A percentile compares a stretch with the other conserved stretches of the same genome.
These are phyloP conservation scores for Eragrostis nindensis DNA, from an alignment of 176 grass and related monocot genomes.

Conservation along the genomic window DNA sequence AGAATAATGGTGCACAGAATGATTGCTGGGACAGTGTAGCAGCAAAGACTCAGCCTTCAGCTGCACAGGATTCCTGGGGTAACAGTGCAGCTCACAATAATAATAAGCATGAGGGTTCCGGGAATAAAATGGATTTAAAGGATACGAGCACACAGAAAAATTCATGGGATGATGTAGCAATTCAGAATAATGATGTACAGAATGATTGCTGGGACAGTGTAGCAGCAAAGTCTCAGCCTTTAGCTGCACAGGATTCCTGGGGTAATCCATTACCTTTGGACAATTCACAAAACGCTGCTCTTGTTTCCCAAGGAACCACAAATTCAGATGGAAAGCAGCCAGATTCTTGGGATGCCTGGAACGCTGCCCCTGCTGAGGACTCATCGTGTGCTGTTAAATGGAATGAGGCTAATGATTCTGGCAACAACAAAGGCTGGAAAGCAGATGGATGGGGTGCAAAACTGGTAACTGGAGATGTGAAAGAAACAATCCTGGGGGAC, in stretches of 20 bases:
- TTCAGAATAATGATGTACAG: constrained; percentile 4
- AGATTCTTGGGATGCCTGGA: constrained; percentile 52
- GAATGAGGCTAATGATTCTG: constrained; percentile 44
- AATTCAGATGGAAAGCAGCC: constrained; percentile 49
- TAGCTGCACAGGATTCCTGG: constrained; percentile 25
- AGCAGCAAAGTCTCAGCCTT: constrained; percentile 15
- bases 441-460: constrained; percentile 69
- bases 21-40: constrained; percentile 39
- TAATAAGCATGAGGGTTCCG: constrained; percentile 8
- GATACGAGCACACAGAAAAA: constrained; percentile 13
- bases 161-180: constrained; percentile 7
- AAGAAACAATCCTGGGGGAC: constrained; percentile 51
- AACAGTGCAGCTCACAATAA: constrained; percentile 10
- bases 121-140: constrained; percentile 19
- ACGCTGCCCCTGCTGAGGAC: constrained; percentile 30
- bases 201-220: constrained; percentile 41
- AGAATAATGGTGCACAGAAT: constrained; percentile 17
- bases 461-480: constrained; percentile 52
- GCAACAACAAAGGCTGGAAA: constrained; percentile 63
- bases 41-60: background rate
- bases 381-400: constrained; percentile 37
- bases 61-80: constrained; percentile 27
- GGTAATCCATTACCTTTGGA: constrained; percentile 30
- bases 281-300: constrained; percentile 27
- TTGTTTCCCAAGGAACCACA: constrained; percentile 15